Conservation (phyloP, 2,329 filamentous ascomycete species). For the Paracorniculantispora psalliotae region DNA sequence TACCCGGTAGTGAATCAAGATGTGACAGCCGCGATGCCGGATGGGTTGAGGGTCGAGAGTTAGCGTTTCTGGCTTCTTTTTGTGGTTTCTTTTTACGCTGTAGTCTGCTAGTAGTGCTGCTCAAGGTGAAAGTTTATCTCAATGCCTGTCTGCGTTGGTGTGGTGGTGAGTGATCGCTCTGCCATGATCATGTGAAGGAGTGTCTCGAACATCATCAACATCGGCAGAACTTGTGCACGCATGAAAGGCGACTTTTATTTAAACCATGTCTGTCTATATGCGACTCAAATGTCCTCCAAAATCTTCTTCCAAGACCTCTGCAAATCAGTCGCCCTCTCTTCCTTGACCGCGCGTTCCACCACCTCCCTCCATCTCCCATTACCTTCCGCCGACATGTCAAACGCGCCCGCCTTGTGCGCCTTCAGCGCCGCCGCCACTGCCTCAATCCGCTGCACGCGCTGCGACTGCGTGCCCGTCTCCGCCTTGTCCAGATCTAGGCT, state of each 20-base stretch:
- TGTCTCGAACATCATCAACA: no score
- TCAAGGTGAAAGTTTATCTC: no score
- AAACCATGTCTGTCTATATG: background rate
- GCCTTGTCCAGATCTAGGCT: constrained; percentile 43
- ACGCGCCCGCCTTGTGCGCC: constrained; percentile 38
- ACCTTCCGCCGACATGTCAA: constrained; percentile 29
- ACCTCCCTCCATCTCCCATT: constrained; percentile 28
- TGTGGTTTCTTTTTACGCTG: no score
- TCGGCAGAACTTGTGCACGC: background rate
- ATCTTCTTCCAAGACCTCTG: constrained; percentile 38
- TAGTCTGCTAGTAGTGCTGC: no score
- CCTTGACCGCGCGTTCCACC: constrained; percentile 30
- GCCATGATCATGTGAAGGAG: no score
- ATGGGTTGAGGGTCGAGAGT: no score
- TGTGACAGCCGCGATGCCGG: background rate
- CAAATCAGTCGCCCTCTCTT: constrained; percentile 42
- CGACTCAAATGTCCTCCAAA: constrained; percentile 21
- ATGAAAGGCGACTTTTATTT: background rate
- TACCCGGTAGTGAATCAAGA: background rate
- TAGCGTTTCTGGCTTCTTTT: no score
- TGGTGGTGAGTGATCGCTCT: no score
- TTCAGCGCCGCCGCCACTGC: constrained; percentile 39
- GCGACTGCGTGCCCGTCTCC: constrained; percentile 46
- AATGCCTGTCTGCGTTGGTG: no score
- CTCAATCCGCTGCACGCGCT: constrained; percentile 44